phyloP scores from a whole-genome alignment of 257 asterid genomes.

The Linderniella brevidens region DNA sequence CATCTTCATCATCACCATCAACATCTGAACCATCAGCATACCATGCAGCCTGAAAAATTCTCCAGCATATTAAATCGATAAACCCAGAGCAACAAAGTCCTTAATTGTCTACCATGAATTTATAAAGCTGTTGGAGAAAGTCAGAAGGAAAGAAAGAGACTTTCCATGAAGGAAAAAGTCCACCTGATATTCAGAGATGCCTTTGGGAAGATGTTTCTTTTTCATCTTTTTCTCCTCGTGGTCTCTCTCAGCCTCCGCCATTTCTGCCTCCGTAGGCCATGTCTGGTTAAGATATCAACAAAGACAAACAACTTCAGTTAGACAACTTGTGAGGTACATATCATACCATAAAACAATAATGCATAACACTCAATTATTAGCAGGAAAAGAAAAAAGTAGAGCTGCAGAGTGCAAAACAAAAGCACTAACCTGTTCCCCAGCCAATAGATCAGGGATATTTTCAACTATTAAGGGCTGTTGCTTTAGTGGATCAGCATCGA shows the following conservation, averaged over 20 bases:
- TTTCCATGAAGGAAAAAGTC: conserved; percentile 7
- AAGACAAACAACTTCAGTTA: background rate
- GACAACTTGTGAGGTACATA: background rate
- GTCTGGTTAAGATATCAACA: conserved; percentile 34
- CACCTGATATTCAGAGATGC: conserved; percentile 94
- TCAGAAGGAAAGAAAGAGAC: background rate
- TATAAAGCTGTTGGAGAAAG: no score
- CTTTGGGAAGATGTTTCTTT: conserved; percentile 55
- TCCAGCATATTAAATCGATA: conserved; percentile 5
- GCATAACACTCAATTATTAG: background rate
- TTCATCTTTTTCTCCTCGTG: conserved; percentile 33
- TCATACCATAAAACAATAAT: no score
- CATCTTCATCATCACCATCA: conserved; percentile 54
- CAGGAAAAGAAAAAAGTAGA: background rate
- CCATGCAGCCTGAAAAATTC: conserved; percentile 81
- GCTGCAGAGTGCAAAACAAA: background rate
- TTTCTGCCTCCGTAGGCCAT: conserved; percentile 96
- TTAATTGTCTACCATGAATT: background rate
- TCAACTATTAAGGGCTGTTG: conserved; percentile 72
- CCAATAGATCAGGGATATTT: conserved; percentile 70
- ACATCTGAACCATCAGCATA: conserved; percentile 63
- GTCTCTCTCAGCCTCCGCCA: conserved; percentile 69
- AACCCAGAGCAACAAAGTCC: background rate
- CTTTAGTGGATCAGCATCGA: conserved; percentile 77
- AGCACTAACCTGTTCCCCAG: conserved; percentile 81